phyloP scores from a whole-genome alignment of 805 yeast genomes.

The Saturnispora diversa region DNA sequence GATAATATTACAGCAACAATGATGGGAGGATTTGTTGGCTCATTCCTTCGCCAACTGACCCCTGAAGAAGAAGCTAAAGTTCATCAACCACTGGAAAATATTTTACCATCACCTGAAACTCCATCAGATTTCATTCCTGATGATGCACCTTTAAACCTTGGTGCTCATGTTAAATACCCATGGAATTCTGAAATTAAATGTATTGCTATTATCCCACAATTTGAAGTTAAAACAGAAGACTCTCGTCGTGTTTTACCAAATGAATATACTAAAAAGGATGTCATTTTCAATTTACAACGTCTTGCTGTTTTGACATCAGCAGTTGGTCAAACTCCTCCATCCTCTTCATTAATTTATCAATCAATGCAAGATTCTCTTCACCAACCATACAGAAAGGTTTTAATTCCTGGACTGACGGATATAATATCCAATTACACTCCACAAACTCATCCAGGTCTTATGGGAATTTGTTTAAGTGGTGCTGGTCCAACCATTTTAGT shows the following conservation, averaged over 20 bases:
- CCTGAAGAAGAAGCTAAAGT: slow-evolving; percentile 65
- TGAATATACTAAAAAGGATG: slow-evolving; percentile 68
- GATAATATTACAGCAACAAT: slow-evolving; percentile 97
- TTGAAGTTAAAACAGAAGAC: slow-evolving; percentile 89
- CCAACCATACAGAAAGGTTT: slow-evolving; percentile 90
- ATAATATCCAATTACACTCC: slow-evolving; percentile 79
- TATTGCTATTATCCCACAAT: slow-evolving; percentile 85
- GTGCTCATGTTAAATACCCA: slow-evolving; percentile 78
- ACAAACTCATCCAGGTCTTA: slow-evolving; percentile 67
- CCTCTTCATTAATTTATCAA: slow-evolving; percentile 74
- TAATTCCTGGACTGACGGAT: slow-evolving; percentile 85
- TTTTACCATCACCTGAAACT: slow-evolving; percentile 44
- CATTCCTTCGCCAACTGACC: slow-evolving; percentile 74
- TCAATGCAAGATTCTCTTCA: slow-evolving; percentile 96
- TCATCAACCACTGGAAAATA: slow-evolving; percentile 78
- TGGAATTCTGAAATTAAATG: slow-evolving; percentile 82
- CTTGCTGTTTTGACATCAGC: slow-evolving; percentile 90
- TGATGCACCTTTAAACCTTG: slow-evolving; percentile 77
- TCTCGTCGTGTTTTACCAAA: slow-evolving; percentile 85
- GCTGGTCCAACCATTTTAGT: slow-evolving; percentile 98
- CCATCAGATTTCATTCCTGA: slow-evolving; percentile 59
- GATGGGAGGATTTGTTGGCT: slow-evolving; percentile 98
- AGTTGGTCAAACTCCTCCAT: slow-evolving; percentile 69
- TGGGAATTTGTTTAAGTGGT: slow-evolving; percentile 93
- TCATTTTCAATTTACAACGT: slow-evolving; percentile 89